Evolutionary conservation across 2,329 filamentous ascomycete genomes (phyloP).

Genomic region (Clonostachys rosea): DNA sequence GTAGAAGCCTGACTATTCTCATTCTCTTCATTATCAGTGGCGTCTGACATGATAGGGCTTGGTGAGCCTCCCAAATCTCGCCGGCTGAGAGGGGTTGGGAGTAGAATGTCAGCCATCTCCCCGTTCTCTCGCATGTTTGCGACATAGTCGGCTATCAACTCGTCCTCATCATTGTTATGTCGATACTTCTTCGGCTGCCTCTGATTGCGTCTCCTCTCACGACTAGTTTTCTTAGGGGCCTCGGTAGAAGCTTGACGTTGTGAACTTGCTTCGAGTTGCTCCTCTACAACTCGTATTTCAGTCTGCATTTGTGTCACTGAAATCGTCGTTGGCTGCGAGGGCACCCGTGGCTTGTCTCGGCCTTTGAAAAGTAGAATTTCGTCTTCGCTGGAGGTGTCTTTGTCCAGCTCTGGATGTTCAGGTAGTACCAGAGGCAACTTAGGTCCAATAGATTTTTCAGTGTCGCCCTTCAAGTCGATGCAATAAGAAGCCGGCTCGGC

Average conservation of each 20-base stretch:
- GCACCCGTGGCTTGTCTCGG: constrained; percentile 24
- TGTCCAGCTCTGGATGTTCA: constrained; percentile 10
- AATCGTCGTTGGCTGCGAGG: constrained; percentile 4
- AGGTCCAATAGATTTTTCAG: not conserved
- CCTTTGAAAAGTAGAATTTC: constrained; percentile 69
- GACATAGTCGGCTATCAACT: constrained; percentile 65
- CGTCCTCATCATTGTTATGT: constrained; percentile 39
- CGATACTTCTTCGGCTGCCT: too few species aligned
- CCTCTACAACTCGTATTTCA: constrained; percentile 22
- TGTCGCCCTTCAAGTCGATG: constrained; percentile 24
- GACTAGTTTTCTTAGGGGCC: not conserved
- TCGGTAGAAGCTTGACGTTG: not conserved
- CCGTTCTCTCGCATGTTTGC: constrained; percentile 54
- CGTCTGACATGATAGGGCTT: not conserved
- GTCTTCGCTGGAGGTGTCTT: constrained; percentile 52
- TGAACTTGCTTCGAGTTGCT: constrained; percentile 7
- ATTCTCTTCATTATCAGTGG: not conserved
- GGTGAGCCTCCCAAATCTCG: constrained; percentile 15
- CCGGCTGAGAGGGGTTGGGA: constrained; percentile 50
- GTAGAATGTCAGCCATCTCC: constrained; percentile 55
- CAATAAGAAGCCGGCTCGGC: too few species aligned
- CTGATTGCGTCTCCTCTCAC: not conserved
- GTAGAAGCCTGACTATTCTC: not conserved
- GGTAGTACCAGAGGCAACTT: constrained; percentile 5
- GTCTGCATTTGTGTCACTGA: constrained; percentile 19